Evolutionary conservation across 352 stramenopile genomes (phyloP).

Genomic region (Phytophthora fragariae): DNA sequence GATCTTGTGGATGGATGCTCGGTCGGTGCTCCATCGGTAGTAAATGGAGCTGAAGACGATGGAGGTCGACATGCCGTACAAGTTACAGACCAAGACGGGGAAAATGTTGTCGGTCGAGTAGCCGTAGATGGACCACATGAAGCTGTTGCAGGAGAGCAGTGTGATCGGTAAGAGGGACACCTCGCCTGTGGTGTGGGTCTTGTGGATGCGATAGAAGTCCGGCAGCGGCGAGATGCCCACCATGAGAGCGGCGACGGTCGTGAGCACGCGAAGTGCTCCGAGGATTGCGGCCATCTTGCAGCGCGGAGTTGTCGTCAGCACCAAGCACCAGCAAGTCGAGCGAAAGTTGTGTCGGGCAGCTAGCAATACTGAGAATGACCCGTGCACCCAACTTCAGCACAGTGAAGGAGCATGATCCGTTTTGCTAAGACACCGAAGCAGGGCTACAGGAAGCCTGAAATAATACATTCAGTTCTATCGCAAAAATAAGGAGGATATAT

Average conservation of each 20-base stretch:
- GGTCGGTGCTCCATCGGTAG: slow-evolving; percentile 40
- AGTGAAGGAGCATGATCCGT: not conserved
- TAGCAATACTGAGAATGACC: slow-evolving; percentile 34
- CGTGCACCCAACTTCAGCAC: not conserved
- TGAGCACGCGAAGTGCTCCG: slow-evolving; percentile 41
- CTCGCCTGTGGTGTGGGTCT: slow-evolving; percentile 39
- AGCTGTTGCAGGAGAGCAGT: slow-evolving; percentile 45
- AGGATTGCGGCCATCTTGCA: slow-evolving; percentile 17
- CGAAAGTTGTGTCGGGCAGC: slow-evolving; percentile 2
- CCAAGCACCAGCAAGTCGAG: not conserved
- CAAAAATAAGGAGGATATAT: not conserved
- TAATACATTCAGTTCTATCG: not conserved
- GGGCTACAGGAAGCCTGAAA: not conserved
- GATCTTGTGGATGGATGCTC: slow-evolving; percentile 28
- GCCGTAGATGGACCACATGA: slow-evolving; percentile 53
- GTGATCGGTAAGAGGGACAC: slow-evolving; percentile 43
- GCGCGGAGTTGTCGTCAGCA: not conserved
- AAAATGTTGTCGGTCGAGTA: slow-evolving; percentile 46
- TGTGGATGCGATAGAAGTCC: slow-evolving; percentile 44
- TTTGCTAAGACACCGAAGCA: slow-evolving; percentile 25
- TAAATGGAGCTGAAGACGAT: slow-evolving; percentile 41
- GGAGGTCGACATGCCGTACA: slow-evolving; percentile 36
- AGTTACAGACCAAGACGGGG: slow-evolving; percentile 38
- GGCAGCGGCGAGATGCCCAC: slow-evolving; percentile 44
- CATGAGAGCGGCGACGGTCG: slow-evolving; percentile 33